Percentiles rank a stretch among this genome's conserved stretches.
These are phyloP conservation scores for Rosa lucieae DNA, from an alignment of 306 rosid genomes.

Conservation along the genomic window DNA sequence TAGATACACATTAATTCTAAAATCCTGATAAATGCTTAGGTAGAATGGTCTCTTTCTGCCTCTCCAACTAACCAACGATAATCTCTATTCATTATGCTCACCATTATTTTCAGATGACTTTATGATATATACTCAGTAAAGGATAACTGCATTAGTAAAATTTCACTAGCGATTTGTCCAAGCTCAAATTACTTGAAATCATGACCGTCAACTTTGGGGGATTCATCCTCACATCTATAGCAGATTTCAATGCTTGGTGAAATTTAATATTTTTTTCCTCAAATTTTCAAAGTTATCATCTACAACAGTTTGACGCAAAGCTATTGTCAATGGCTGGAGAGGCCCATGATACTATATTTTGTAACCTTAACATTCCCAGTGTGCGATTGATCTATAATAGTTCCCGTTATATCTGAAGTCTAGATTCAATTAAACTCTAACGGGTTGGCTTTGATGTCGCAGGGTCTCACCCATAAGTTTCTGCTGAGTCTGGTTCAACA, in stretches of 20 bases:
- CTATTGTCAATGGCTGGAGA: background rate
- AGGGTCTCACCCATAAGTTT: slow-evolving; percentile 33
- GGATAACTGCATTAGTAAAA: background rate
- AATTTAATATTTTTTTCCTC: background rate
- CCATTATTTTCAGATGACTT: background rate
- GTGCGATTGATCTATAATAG: background rate
- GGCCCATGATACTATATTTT: background rate
- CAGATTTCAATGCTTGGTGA: background rate
- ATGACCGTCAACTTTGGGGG: background rate
- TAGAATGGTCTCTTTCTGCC: background rate
- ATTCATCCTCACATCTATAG: background rate
- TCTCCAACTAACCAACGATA: background rate
- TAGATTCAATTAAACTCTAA: background rate
- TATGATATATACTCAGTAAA: background rate
- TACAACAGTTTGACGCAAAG: background rate
- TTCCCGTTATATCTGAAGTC: background rate
- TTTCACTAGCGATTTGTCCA: background rate
- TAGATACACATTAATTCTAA: background rate
- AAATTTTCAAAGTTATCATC: background rate
- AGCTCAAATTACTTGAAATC: background rate
- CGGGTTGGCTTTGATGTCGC: background rate
- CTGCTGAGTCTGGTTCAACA: slow-evolving; percentile 31
- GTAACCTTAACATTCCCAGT: background rate
- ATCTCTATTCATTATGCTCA: background rate
- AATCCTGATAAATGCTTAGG: background rate